These are phyloP conservation scores for Sugiyamaella xylanicola DNA, from an alignment of 1,139 yeast genomes.

Conservation along the genomic window DNA sequence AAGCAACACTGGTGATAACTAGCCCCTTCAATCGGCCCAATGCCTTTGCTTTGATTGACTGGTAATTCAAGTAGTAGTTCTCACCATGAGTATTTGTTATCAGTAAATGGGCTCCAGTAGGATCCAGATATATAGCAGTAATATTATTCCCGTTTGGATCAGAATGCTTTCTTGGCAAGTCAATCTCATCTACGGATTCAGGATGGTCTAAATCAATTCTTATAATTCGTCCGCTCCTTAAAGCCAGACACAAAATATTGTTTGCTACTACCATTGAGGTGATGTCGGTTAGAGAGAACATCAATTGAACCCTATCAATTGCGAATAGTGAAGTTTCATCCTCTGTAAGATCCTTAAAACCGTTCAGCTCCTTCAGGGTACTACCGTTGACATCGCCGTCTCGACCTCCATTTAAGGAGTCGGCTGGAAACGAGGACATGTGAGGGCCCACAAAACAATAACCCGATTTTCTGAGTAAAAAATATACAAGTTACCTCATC, in stretches of 20 bases:
- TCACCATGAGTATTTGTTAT: slow-evolving; percentile 51
- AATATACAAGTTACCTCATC: too few species aligned
- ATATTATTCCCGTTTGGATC: slow-evolving; percentile 31
- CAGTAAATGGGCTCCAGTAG: slow-evolving; percentile 53
- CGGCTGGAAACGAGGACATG: slow-evolving; percentile 2
- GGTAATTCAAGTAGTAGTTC: slow-evolving; percentile 49
- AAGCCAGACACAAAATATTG: slow-evolving; percentile 53
- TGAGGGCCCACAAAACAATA: not conserved
- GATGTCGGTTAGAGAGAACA: slow-evolving; percentile 51
- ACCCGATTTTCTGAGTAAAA: too few species aligned
- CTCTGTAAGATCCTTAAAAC: slow-evolving; percentile 12
- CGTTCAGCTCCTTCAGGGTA: slow-evolving; percentile 7
- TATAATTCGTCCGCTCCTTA: slow-evolving; percentile 49
- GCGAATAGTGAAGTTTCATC: slow-evolving; percentile 35
- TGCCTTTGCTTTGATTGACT: slow-evolving; percentile 44
- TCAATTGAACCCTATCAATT: slow-evolving; percentile 59
- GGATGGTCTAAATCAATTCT: slow-evolving; percentile 59
- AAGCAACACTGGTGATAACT: slow-evolving; percentile 48
- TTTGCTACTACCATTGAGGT: slow-evolving; percentile 50
- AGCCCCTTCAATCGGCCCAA: slow-evolving; percentile 49
- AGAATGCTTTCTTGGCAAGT: slow-evolving; percentile 36
- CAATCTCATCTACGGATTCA: slow-evolving; percentile 50
- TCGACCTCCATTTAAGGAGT: not conserved
- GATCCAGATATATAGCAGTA: slow-evolving; percentile 49
- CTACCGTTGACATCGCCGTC: not conserved